A percentile compares a stretch with the other conserved stretches of the same genome.
phyloP scores from a whole-genome alignment of 2,329 filamentous ascomycete species.

The Rutstroemia sp. region DNA sequence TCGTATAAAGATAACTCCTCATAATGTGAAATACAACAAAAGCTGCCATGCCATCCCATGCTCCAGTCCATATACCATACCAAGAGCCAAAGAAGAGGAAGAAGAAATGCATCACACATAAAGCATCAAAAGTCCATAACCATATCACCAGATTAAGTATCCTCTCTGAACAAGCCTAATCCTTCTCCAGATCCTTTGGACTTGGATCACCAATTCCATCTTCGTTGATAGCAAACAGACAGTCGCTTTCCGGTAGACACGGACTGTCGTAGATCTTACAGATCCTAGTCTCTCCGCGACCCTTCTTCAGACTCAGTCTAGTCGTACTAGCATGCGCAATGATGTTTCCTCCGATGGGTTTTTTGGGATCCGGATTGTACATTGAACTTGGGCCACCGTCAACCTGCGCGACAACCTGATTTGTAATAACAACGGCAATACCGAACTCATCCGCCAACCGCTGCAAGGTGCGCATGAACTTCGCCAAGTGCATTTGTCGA shows the following conservation, averaged over 20 bases:
- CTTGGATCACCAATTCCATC: constrained; percentile 94
- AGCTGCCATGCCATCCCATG: constrained; percentile 6
- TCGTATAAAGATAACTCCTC: background rate
- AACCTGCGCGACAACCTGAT: constrained; percentile 97
- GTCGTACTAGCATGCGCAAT: constrained; percentile 97
- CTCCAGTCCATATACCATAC: constrained; percentile 10
- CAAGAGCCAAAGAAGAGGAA: background rate
- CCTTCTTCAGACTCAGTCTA: constrained; percentile 90
- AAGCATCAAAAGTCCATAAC: background rate
- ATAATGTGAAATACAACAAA: background rate
- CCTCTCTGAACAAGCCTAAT: constrained; percentile 29
- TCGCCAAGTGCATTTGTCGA: constrained; percentile 79
- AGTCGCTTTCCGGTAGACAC: constrained; percentile 92
- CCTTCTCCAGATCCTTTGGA: constrained; percentile 91
- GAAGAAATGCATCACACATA: background rate
- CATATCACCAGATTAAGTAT: background rate
- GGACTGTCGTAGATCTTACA: constrained; percentile 99
- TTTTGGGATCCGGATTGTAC: constrained; percentile 99
- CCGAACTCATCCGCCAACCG: constrained; percentile 78
- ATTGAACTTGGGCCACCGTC: constrained; percentile 93
- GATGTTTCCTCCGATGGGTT: constrained; percentile 97
- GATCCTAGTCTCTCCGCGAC: constrained; percentile 86
- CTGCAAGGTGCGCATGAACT: constrained; percentile 81
- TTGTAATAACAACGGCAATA: constrained; percentile 96
- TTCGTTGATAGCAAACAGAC: constrained; percentile 92